Evolutionary conservation across 202 grass and related monocot species (phyloP), one percentile per base, ranked within the genome.

Genomic region (Saccharum hybrid): DNA sequence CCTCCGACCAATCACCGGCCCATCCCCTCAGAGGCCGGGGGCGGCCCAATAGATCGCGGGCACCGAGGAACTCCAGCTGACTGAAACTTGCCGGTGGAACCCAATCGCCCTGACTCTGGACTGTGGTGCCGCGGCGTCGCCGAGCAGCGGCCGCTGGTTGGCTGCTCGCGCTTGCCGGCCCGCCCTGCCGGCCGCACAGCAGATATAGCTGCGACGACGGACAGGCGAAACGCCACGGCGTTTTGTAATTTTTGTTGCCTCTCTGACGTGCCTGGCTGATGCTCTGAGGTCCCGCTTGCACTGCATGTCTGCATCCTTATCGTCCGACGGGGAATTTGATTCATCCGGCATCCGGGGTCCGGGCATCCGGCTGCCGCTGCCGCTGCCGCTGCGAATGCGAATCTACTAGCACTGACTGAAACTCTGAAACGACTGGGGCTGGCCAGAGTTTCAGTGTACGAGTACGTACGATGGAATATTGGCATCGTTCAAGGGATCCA

Each of bases 381-480:
- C 2, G 13, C 45, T 33, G 31, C 28, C 28, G 33, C 33, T 15
- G 46, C 46, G 12, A 14, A n/a, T 14, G 67, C 11, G 2, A 68
- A 21, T 6, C 6, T 46, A 14, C 36, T 34, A 34, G 28, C 1
- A 28, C 45, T 33, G 31, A 36, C 34, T 36, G 34, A 36, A 37
- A 11, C 33, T 8, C 13, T 13, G 49, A 23, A 39, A 22, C 19
- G 18, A 12, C 31, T 16, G 8, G 37, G 13, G 6, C 15, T 1
- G 10, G 41, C 11, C 51, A 45, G 66, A 70, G 34, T 80, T 70
- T 70, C 78, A 18, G 49, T 52, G 49, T 19, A 56, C 51, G 18
- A n/a, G 78, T 28, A 51, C 23, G 66, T 40, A 51, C 23, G 31
- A 18, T 18, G 70, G 70, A 72, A 19, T 15, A 38, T n/a, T 28